A percentile compares a stretch with the other conserved stretches of the same genome.
phyloP scores from a whole-genome alignment of 2,329 filamentous ascomycete species.

The Helotiales sp. region DNA sequence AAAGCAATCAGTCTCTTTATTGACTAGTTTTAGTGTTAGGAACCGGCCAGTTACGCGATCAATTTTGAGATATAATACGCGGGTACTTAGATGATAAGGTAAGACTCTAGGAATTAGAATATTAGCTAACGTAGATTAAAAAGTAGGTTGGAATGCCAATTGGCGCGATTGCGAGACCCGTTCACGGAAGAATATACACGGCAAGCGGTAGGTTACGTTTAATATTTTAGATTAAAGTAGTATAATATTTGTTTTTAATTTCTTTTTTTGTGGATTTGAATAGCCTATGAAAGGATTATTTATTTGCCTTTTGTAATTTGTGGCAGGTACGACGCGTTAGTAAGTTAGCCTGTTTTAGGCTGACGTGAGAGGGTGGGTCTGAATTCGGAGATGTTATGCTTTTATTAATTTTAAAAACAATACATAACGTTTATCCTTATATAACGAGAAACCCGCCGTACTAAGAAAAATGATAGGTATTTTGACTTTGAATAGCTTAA shows the following conservation, averaged over 20 bases:
- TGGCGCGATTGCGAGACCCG: slow-evolving; percentile 11
- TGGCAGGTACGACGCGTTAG: too few species aligned
- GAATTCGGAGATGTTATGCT: too few species aligned
- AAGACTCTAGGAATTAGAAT: slow-evolving; percentile 23
- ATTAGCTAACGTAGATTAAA: slow-evolving; percentile 20
- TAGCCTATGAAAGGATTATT: too few species aligned
- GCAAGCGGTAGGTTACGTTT: slow-evolving; percentile 13
- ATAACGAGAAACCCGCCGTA: too few species aligned
- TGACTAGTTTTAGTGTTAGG: slow-evolving; percentile 22
- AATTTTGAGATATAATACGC: slow-evolving; percentile 20
- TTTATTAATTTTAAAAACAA: too few species aligned
- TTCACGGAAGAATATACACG: slow-evolving; percentile 13
- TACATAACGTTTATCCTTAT: too few species aligned
- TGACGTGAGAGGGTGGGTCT: neutral
- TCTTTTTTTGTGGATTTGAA: neutral
- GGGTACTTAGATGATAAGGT: slow-evolving; percentile 24
- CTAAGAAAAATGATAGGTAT: too few species aligned
- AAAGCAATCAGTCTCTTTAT: slow-evolving; percentile 13
- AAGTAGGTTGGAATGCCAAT: slow-evolving; percentile 23
- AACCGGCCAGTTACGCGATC: slow-evolving; percentile 18
- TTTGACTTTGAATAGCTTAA: too few species aligned
- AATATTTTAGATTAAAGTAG: slow-evolving; percentile 22
- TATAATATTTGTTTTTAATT: slow-evolving; percentile 10
- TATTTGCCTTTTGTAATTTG: neutral
- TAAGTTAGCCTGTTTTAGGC: too few species aligned